These are phyloP conservation scores for Pseudogymnoascus sp. DNA, from an alignment of 2,329 filamentous ascomycete genomes.

Conservation along the genomic window DNA sequence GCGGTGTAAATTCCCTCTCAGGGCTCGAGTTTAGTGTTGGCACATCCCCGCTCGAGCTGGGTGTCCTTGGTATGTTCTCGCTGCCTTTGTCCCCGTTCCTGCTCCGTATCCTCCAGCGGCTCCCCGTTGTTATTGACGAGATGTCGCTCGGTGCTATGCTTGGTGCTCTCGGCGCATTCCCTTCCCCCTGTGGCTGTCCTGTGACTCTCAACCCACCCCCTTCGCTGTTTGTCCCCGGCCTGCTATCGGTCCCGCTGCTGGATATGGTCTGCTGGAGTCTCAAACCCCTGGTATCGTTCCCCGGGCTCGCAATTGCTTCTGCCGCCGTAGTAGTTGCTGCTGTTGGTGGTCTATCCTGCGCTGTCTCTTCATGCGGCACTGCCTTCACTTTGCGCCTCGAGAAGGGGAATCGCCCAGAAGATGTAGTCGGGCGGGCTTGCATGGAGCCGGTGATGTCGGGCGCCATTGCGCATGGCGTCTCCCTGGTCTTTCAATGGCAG, in stretches of 20 bases:
- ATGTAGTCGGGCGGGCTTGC: background rate
- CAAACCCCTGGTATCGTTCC: constrained; percentile 45
- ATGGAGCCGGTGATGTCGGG: constrained; percentile 27
- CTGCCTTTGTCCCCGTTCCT: background rate
- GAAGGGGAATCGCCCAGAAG: constrained; percentile 11
- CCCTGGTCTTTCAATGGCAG: background rate
- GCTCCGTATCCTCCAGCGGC: constrained; percentile 9
- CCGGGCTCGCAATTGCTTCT: constrained; percentile 25
- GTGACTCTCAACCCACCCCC: constrained; percentile 3
- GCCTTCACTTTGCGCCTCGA: constrained; percentile 35
- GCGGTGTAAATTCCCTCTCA: constrained; percentile 38
- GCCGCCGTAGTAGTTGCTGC: constrained; percentile 31
- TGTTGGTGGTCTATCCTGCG: constrained; percentile 51
- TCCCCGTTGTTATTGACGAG: background rate
- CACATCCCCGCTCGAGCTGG: background rate
- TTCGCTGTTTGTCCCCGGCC: constrained; percentile 29
- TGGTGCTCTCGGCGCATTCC: background rate
- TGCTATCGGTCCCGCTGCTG: constrained; percentile 34
- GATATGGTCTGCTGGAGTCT: constrained; percentile 43
- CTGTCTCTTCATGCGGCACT: constrained; percentile 55
- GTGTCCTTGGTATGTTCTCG: background rate
- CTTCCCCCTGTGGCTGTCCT: background rate
- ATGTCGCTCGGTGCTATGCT: background rate
- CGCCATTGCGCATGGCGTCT: constrained; percentile 26
- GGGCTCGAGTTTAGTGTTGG: background rate